These are phyloP conservation scores for Ruellia speciosa DNA, from an alignment of 305 asterid species.

Conservation along the genomic window DNA sequence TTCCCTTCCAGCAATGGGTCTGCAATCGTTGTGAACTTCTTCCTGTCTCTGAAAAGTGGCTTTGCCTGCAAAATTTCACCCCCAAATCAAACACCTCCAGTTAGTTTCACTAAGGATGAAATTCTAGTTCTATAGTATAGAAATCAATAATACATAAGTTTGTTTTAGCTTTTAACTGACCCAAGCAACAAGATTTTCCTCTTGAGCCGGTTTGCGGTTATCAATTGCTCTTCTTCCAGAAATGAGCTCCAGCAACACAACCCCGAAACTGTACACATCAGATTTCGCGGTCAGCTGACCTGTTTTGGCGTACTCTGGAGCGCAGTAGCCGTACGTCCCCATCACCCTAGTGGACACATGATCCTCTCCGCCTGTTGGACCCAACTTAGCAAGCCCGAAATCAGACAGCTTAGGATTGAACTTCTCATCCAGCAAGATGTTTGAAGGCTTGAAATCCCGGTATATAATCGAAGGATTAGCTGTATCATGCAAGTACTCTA, in stretches of 20 bases:
- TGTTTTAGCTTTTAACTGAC: constrained; percentile 43
- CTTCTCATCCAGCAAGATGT: constrained; percentile 48
- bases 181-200: constrained; percentile 77
- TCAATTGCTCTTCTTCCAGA: constrained; percentile 79
- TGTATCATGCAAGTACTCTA: constrained; percentile 69
- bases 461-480: constrained; percentile 62
- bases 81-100: not conserved
- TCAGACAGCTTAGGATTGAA: constrained; percentile 70
- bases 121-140: not conserved
- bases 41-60: constrained; percentile 62
- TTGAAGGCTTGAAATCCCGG: constrained; percentile 68
- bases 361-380: constrained; percentile 50
- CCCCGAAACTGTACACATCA: constrained; percentile 80
- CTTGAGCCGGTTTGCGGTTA: constrained; percentile 48
- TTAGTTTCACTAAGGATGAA: not conserved
- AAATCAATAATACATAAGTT: not conserved
- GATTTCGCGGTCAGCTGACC: constrained; percentile 66
- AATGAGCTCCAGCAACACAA: constrained; percentile 66
- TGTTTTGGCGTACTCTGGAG: constrained; percentile 73
- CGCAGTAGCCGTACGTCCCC: constrained; percentile 80
- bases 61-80: constrained; percentile 44
- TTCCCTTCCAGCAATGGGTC: constrained; percentile 67
- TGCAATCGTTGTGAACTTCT: constrained; percentile 41
- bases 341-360: constrained; percentile 65
- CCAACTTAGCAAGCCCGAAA: constrained; percentile 77